Base-by-base conservation (phyloP, 1,284 basidiomycete species). In the Tilletia indica region DNA sequence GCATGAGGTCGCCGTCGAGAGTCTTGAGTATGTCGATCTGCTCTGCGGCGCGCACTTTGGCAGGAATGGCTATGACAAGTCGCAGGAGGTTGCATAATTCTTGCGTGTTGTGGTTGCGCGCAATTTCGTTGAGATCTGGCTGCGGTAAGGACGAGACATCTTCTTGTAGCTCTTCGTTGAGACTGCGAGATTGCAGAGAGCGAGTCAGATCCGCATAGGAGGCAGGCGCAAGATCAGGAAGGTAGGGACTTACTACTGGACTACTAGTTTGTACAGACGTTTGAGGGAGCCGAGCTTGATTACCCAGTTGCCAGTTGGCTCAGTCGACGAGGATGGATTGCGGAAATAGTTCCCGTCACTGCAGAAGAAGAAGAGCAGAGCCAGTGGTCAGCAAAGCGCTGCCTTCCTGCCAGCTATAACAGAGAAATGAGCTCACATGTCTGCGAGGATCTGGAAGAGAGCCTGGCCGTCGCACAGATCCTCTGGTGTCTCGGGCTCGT, bases 1-100 rank as follows among this genome's bases (percentile, higher is more conserved):
- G 92, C 85, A 96, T 93, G 78, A 93, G 90, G 36, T 86, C 87
- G 83, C 93, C 90, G 70, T 88, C 89, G 75, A 95, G 85, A 3
- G 87, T 87, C 82, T 94, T 93, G 67, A 96, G 94, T 82, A 89
- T 91, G 78, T 89, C 90, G 73, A 94, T 93, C 76, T 93, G 91
- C 70, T 90, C 89, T 84, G 91, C 89, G 79, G 93, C 93, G 85
- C 89, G 76, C 12, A 80, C 81, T 82, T 97, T 92, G 1, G 97
- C 94, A 0, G 94, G 92, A 76, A 97, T 93, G 4, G 92, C 93
- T 67, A 98, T 92, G 1, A 93, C 92, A 49, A 97, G 87, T 72
- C 92, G 89, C 79, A 92, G 93, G 85, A 95, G 88, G 31, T 89
- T 87, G 70, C 92, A 87, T 0, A 90, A 90, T 49, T 92, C 90